Conservation (phyloP, 129 eudicot species). For the Erigeron canadensis region DNA sequence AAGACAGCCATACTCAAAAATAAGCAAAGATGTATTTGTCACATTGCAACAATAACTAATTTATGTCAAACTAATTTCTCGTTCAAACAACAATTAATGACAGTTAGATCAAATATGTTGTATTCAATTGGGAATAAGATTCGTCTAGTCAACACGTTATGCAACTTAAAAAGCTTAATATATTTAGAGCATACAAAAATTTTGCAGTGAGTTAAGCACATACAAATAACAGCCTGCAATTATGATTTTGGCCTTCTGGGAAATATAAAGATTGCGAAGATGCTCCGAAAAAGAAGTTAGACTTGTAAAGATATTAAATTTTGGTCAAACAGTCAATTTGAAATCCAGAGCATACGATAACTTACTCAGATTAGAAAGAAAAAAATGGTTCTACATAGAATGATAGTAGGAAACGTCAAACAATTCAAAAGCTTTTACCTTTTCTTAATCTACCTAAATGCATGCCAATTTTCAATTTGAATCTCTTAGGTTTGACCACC, state of each 20-base stretch:
- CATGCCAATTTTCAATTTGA: constrained; percentile 13
- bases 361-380: background rate
- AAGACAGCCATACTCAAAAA: background rate
- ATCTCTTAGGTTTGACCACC: constrained; percentile 24
- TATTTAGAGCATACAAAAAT: too few relatives aligned
- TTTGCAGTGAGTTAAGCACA: background rate
- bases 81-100: background rate
- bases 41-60: constrained; percentile 6
- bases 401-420: constrained; percentile 10
- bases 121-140: background rate
- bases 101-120: background rate
- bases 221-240: background rate
- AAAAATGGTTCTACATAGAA: background rate
- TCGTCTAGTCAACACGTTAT: background rate
- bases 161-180: background rate
- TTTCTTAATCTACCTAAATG: background rate
- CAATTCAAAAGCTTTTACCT: background rate
- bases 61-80: background rate
- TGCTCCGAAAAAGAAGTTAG: constrained; percentile 1
- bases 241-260: background rate
- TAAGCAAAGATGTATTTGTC: background rate
- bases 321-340: constrained; percentile 21
- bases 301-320: constrained; percentile 21
- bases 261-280: background rate
- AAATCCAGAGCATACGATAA: constrained; percentile 15